Percentiles rank a stretch among this genome's conserved stretches.
Conservation (phyloP, 192 early-diverging fungal species). For the Linnemannia zychae region DNA sequence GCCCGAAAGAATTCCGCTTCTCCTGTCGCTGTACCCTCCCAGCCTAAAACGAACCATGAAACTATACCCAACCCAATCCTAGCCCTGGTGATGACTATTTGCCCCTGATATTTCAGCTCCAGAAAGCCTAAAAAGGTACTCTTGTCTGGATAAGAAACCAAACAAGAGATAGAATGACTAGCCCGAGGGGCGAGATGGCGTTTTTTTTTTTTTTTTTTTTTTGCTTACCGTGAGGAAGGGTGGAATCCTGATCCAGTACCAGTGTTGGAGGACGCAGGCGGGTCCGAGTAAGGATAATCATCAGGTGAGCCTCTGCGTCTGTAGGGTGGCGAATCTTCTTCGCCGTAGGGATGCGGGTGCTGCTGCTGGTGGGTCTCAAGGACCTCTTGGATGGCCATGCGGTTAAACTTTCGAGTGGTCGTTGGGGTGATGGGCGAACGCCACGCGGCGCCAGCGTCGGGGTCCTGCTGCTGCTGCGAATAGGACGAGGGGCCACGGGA, state of each 20-base stretch:
- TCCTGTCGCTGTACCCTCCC: background rate
- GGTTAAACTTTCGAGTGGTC: slow-evolving; percentile 44
- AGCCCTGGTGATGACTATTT: background rate
- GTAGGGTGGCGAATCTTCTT: slow-evolving; percentile 49
- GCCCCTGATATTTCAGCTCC: slow-evolving; percentile 1
- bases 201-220: background rate
- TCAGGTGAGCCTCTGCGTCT: slow-evolving; percentile 50
- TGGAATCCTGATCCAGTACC: slow-evolving; percentile 16
- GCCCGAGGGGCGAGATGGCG: background rate
- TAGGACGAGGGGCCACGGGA: background rate
- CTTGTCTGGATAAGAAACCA: slow-evolving; percentile 1
- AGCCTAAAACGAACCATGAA: background rate
- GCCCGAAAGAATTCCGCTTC: background rate
- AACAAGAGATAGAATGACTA: background rate
- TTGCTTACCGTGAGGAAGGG: slow-evolving; percentile 30
- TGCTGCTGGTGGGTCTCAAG: slow-evolving; percentile 35
- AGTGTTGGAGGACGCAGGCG: slow-evolving; percentile 26
- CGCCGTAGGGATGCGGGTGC: slow-evolving; percentile 30
- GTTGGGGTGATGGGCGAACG: slow-evolving; percentile 54
- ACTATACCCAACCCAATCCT: background rate
- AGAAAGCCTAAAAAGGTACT: slow-evolving; percentile 10
- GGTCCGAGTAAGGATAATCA: slow-evolving; percentile 50
- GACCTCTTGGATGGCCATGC: slow-evolving; percentile 55
- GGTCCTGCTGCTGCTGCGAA: slow-evolving; percentile 24
- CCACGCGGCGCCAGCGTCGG: slow-evolving; percentile 35